Evolutionary conservation across 257 asterid genomes (phyloP).

Genomic region (Perilla frutescens): DNA sequence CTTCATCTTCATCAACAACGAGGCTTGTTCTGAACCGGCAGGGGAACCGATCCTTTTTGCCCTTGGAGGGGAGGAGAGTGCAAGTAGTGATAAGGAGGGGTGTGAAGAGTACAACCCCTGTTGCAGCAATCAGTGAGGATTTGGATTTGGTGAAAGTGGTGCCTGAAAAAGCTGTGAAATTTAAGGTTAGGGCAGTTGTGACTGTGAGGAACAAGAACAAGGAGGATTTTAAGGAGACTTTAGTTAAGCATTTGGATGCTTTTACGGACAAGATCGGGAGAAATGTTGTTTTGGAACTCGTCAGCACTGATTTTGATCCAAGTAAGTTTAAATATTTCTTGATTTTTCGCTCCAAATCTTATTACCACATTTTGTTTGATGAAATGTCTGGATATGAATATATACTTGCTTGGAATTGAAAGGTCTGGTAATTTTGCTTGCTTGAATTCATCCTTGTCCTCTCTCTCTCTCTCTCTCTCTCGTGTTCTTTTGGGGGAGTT

Average conservation of each 20-base stretch:
- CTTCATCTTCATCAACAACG: slow-evolving; percentile 33
- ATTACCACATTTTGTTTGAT: neutral
- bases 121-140: slow-evolving; percentile 83
- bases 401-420: neutral
- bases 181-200: slow-evolving; percentile 84
- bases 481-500: neutral
- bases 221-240: slow-evolving; percentile 73
- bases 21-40: slow-evolving; percentile 31
- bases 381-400: neutral
- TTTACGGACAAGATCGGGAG: slow-evolving; percentile 80
- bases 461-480: slow-evolving; percentile 10
- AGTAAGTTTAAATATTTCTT: slow-evolving; percentile 47
- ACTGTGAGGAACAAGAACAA: slow-evolving; percentile 80
- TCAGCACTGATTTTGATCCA: slow-evolving; percentile 82
- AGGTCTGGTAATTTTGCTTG: neutral
- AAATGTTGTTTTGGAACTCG: slow-evolving; percentile 72
- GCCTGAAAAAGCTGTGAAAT: slow-evolving; percentile 72
- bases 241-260: slow-evolving; percentile 79
- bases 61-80: slow-evolving; percentile 44
- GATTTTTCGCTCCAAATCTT: neutral
- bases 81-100: slow-evolving; percentile 35
- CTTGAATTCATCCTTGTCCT: neutral
- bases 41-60: slow-evolving; percentile 37
- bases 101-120: slow-evolving; percentile 38
- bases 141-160: slow-evolving; percentile 67